A percentile compares a stretch with the other conserved stretches of the same genome.
Evolutionary conservation across 2,329 filamentous ascomycete genomes (phyloP).

Genomic region (Geoglossum cookeanum): DNA sequence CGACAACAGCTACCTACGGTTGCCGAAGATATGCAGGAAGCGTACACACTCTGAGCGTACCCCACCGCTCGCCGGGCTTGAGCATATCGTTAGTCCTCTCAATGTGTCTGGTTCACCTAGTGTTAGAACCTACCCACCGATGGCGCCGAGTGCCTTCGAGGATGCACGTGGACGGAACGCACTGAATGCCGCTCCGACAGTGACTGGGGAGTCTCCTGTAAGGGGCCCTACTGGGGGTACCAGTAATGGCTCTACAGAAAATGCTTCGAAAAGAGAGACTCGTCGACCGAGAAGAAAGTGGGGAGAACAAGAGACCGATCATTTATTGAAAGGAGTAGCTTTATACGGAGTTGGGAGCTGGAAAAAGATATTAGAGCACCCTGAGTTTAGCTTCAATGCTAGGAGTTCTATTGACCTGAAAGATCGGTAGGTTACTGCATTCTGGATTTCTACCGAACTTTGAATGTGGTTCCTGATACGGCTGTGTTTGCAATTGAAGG

Average conservation of each 20-base stretch:
- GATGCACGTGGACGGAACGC: neutral
- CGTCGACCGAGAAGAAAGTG: slow-evolving; percentile 33
- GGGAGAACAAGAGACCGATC: slow-evolving; percentile 41
- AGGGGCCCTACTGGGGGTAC: slow-evolving; percentile 6
- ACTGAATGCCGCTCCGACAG: neutral
- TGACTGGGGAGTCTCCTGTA: neutral
- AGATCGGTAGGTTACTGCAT: slow-evolving; percentile 26
- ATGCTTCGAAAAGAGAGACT: slow-evolving; percentile 14
- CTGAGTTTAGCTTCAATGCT: slow-evolving; percentile 36
- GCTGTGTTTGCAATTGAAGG: slow-evolving; percentile 12
- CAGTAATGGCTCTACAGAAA: neutral
- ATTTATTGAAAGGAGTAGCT: slow-evolving; percentile 37
- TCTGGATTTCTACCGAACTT: slow-evolving; percentile 9
- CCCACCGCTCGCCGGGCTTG: neutral
- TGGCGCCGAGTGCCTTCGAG: neutral
- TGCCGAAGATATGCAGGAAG: slow-evolving; percentile 19
- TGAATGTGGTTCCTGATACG: slow-evolving; percentile 9
- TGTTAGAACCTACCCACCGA: neutral
- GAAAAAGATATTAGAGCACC: slow-evolving; percentile 40
- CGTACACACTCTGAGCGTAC: neutral
- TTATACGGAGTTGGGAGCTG: slow-evolving; percentile 44
- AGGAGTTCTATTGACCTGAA: slow-evolving; percentile 44
- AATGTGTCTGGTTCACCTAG: neutral
- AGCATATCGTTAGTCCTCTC: neutral
- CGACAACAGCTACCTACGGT: slow-evolving; percentile 25